Evolutionary conservation across 2,329 filamentous ascomycete species (phyloP), one percentile per base, ranked within the genome.

Genomic region (Talaromyces sp.): DNA sequence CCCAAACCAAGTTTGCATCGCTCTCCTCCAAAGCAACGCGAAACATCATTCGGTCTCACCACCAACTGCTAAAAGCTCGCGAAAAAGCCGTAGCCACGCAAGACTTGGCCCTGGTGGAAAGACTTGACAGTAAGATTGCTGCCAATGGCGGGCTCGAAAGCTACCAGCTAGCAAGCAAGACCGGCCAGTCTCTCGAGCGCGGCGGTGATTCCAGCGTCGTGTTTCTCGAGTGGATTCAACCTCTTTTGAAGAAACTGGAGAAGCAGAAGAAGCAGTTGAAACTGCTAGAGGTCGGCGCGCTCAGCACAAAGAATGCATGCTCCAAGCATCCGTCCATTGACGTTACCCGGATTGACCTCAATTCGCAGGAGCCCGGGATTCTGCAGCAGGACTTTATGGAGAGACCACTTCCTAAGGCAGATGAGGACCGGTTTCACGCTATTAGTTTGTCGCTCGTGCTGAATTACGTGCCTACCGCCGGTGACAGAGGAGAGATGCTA

Each of bases 341-440:
- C 40, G 86, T 96, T 68, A 85, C 88, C 64, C 86, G 92, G 65
- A 97, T 99, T 73, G 95, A 99, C 72, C 79, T 99, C 61, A 90
- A 96, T 75, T 95, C 92, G 63, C 92, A 96, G 71, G 88, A 88
- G 54, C 82, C 88, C 1, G 75, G 74, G 2, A 99, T 99, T 66
- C 73, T 87, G 61, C 87, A 96, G 74, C 92, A 97, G 72, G 92
- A 99, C 74, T 98, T 99, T 71, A 96, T 99, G 93, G 79, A 91
- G 67, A 84, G 92, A 30, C 90, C 92, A 0, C 75, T 94, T 3
- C 94, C 94, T 0, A 34, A 57, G 5, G 74, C 67, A 7, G 31
- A 57, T 5, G 79, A 83, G 5, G 87, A 92, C 47, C 81, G 80
- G 27, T 98, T 98, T 72, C 91, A 99, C 72, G 85, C 98, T 57